Base-by-base conservation (phyloP, 345 rosid genomes). In the Eucalyptus tenuipes region DNA sequence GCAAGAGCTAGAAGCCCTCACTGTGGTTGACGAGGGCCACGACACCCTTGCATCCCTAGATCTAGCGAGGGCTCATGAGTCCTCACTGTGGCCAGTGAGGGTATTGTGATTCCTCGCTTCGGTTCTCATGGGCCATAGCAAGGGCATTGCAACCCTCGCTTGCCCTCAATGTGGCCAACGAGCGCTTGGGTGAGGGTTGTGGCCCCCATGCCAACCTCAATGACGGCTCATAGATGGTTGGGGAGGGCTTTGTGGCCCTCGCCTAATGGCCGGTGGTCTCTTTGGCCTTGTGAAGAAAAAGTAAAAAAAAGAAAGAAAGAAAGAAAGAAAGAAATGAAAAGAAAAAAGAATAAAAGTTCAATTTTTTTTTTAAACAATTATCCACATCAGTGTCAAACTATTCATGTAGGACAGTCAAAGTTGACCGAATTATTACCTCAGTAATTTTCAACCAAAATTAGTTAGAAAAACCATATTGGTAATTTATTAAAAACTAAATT, bases 381-480 rank as follows among this genome's bases (percentile, higher is more conserved):
- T 31, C 7, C 3, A 66, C 5, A 1, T 16, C 3, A 31, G 0
- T 37, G 2, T 33, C 12, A 9, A 4, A 4, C 4, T 2, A 16
- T 33, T 18, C 3, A 15, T 16, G 6, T 66, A 7, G 2, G 79
- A 31, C 0, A 8, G 0, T 2, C 17, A 29, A 4, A 29, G 5
- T 0, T 13, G 0, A n/a, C 0, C 4, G 2, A 17, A 66, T 0
- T 3, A 0, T 33, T 37, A 4, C 6, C 6, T 68, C 1, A 4
- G 0, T 33, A 0, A 16, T 68, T 68, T 31, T 0, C 0, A 5
- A 0, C 2, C 13, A 8, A 68, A 31, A 68, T 33, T 68, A 33
- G 1, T 8, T 2, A 3, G 2, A 68, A 4, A 16, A 10, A 31
- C 6, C 15, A 15, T 2, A 31, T 66, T 31, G 22, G 0, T n/a